Percentiles rank a stretch among this genome's conserved stretches.
These are phyloP conservation scores for Apiospora kogelbergensis DNA, from an alignment of 2,329 filamentous ascomycete genomes.

Conservation along the genomic window DNA sequence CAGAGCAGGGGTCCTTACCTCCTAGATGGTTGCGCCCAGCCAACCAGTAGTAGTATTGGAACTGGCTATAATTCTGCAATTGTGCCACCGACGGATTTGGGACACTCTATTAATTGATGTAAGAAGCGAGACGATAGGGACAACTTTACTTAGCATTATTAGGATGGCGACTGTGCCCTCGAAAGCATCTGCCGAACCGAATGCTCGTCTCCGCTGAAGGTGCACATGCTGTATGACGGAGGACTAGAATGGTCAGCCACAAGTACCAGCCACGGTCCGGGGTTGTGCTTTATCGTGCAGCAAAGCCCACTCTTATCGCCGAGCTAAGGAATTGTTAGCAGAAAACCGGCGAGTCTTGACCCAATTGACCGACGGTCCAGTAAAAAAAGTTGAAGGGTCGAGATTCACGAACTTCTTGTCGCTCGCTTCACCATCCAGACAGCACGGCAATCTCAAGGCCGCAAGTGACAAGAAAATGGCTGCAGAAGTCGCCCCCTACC, in stretches of 20 bases:
- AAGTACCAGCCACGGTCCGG: neutral
- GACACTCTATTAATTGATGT: neutral
- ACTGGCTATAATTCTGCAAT: neutral
- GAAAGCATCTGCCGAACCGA: neutral
- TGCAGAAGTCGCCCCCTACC: conserved; percentile 79
- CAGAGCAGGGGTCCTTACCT: neutral
- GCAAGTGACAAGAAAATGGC: conserved; percentile 62
- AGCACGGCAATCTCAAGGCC: neutral
- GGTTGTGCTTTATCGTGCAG: neutral
- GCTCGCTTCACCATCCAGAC: neutral
- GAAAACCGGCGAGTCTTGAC: neutral
- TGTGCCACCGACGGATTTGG: neutral
- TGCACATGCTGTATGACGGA: neutral
- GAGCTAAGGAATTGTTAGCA: neutral
- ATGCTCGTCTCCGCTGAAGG: neutral
- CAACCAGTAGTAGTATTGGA: neutral
- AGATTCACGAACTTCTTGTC: conserved; percentile 7
- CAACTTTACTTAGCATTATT: no score
- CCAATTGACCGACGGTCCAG: conserved; percentile 16
- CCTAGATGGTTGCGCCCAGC: neutral
- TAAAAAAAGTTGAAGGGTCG: conserved; percentile 13
- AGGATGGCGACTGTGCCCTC: no score
- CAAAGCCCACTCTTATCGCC: neutral
- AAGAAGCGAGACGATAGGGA: neutral
- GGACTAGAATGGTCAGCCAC: neutral